These are phyloP conservation scores for Roridomyces roridus DNA, from an alignment of 768 basidiomycete species.

Conservation along the genomic window DNA sequence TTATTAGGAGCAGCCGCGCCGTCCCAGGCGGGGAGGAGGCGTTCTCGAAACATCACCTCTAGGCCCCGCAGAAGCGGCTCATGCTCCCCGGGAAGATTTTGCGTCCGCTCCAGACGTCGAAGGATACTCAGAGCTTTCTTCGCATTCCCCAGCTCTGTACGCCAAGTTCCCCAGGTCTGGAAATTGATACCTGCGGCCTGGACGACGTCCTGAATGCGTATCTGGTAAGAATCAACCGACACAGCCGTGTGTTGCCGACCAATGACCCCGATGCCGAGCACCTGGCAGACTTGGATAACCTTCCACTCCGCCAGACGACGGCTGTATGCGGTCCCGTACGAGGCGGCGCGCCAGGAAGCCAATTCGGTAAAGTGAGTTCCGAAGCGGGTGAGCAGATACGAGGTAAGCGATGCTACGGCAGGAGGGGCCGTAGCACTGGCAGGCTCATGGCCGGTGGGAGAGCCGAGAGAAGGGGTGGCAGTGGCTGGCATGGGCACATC, in stretches of 20 bases:
- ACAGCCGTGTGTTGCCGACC: background rate
- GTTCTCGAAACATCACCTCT: background rate
- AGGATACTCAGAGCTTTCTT: background rate
- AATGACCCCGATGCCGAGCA: background rate
- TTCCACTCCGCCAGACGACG: slow-evolving; percentile 1
- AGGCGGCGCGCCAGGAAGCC: background rate
- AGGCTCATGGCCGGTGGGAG: too few species aligned
- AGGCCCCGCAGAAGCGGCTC: background rate
- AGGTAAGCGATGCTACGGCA: too few species aligned
- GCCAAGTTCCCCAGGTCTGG: background rate
- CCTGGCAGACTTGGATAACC: background rate
- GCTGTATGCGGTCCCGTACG: background rate
- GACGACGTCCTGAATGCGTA: slow-evolving; percentile 1
- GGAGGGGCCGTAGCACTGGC: too few species aligned
- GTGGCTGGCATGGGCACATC: too few species aligned
- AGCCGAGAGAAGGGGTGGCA: too few species aligned
- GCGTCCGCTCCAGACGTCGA: background rate
- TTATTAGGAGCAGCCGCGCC: too few species aligned
- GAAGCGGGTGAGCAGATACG: background rate
- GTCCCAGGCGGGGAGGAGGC: background rate
- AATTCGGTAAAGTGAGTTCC: background rate
- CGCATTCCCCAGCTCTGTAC: background rate
- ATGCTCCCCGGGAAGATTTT: background rate
- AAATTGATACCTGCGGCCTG: background rate
- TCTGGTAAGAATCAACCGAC: background rate